Evolutionary conservation across 1,139 yeast genomes (phyloP).

Genomic region (Hanseniaspora gamundiae): DNA sequence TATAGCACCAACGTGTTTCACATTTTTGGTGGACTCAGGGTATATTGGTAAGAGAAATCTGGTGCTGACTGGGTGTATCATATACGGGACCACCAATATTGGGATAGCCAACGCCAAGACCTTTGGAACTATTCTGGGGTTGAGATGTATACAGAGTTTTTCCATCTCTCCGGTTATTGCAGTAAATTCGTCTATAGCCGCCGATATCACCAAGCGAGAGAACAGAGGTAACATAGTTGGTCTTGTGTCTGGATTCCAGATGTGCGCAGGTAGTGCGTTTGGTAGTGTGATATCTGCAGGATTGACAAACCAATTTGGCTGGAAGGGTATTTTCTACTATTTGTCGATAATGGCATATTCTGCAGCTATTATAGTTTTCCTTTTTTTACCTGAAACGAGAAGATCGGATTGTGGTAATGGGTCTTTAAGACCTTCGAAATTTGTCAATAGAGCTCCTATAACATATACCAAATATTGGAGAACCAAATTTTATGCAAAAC

Average conservation of each 20-base stretch:
- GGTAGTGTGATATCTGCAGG: slow-evolving; percentile 71
- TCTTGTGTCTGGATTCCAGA: slow-evolving; percentile 46
- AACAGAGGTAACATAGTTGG: slow-evolving; percentile 61
- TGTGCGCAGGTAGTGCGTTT: slow-evolving; percentile 53
- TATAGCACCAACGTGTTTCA: slow-evolving; percentile 49
- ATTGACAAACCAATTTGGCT: slow-evolving; percentile 43
- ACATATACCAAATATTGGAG: slow-evolving; percentile 13
- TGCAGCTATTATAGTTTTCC: slow-evolving; percentile 17
- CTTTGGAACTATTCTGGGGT: slow-evolving; percentile 41
- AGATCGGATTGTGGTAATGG: slow-evolving; percentile 60
- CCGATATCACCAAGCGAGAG: slow-evolving; percentile 49
- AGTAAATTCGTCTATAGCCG: slow-evolving; percentile 51
- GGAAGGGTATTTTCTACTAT: slow-evolving; percentile 74
- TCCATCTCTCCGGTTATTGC: slow-evolving; percentile 65
- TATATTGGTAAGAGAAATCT: slow-evolving; percentile 57
- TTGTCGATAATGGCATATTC: slow-evolving; percentile 47
- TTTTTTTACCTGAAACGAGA: slow-evolving; percentile 60
- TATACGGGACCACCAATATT: slow-evolving; percentile 44
- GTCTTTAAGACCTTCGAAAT: slow-evolving; percentile 33
- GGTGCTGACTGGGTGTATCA: slow-evolving; percentile 36
- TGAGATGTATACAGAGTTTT: slow-evolving; percentile 57
- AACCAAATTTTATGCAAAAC: slow-evolving; percentile 16
- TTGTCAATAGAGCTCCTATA: slow-evolving; percentile 35
- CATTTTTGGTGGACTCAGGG: slow-evolving; percentile 47
- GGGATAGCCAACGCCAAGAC: slow-evolving; percentile 47